Percentiles rank a stretch among this genome's conserved stretches.
These are phyloP conservation scores for Leccinum huronense DNA, from an alignment of 1,284 basidiomycete species.

Conservation along the genomic window DNA sequence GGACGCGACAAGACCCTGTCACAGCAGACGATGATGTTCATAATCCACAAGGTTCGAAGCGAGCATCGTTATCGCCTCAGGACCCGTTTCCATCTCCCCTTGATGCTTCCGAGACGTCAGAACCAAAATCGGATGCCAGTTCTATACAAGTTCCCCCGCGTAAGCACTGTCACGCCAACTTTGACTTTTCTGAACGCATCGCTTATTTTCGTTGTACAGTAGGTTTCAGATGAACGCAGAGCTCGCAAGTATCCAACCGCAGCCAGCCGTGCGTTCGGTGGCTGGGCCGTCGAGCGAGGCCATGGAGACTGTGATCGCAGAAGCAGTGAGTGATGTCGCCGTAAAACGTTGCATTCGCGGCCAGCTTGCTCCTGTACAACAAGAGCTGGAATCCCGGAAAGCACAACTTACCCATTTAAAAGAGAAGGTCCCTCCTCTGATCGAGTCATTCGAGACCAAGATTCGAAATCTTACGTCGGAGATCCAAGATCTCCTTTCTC, in stretches of 20 bases:
- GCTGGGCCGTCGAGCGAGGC: slow-evolving; percentile 19
- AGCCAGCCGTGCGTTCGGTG: slow-evolving; percentile 12
- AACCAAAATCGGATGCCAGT: slow-evolving; percentile 37
- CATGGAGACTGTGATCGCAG: slow-evolving; percentile 36
- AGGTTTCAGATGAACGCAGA: slow-evolving; percentile 14
- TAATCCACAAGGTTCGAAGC: slow-evolving; percentile 11
- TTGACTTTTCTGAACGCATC: background rate
- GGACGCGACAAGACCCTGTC: slow-evolving; percentile 30
- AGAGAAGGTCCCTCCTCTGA: slow-evolving; percentile 36
- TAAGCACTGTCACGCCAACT: slow-evolving; percentile 13
- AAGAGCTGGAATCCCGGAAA: slow-evolving; percentile 40
- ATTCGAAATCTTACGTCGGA: slow-evolving; percentile 36
- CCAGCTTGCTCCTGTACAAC: slow-evolving; percentile 54
- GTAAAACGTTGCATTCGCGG: background rate
- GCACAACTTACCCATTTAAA: slow-evolving; percentile 43
- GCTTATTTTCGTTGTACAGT: background rate
- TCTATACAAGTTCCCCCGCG: slow-evolving; percentile 16
- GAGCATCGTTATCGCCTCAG: slow-evolving; percentile 16
- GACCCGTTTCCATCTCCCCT: slow-evolving; percentile 16
- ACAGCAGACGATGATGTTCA: slow-evolving; percentile 21
- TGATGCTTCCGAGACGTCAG: slow-evolving; percentile 16
- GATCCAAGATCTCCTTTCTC: slow-evolving; percentile 30
- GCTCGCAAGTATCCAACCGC: slow-evolving; percentile 12
- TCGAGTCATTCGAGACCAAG: slow-evolving; percentile 37
- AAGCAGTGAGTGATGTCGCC: slow-evolving; percentile 39